Conservation (phyloP, 164 flowering plant species). For the Chloranthus sessilifolius region DNA sequence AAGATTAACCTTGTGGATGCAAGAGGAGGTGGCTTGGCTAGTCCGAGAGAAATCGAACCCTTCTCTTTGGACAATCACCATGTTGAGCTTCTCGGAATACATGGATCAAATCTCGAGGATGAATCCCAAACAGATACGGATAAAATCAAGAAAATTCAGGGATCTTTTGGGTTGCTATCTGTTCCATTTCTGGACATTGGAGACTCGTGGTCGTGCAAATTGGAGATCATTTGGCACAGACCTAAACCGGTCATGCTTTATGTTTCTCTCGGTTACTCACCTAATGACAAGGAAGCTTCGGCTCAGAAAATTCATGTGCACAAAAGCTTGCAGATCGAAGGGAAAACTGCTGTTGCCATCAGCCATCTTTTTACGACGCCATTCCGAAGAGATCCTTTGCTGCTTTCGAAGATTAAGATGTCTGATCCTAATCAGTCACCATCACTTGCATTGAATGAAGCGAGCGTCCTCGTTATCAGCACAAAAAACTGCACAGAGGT, state of each 20-base stretch:
- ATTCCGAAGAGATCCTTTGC: constrained; percentile 61
- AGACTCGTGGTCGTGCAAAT: constrained; percentile 79
- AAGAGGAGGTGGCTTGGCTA: constrained; percentile 75
- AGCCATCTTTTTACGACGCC: constrained; percentile 68
- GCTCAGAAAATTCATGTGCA: constrained; percentile 74
- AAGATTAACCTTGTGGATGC: constrained; percentile 94
- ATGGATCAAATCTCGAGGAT: constrained; percentile 40
- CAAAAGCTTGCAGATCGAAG: constrained; percentile 92
- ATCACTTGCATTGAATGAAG: constrained; percentile 55
- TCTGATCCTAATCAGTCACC: constrained; percentile 34
- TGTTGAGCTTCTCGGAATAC: constrained; percentile 77
- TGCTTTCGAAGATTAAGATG: constrained; percentile 53
- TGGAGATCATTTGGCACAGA: constrained; percentile 88
- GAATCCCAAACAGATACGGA: constrained; percentile 36
- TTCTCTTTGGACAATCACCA: constrained; percentile 62
- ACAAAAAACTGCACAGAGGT: constrained; percentile 78
- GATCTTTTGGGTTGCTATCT: constrained; percentile 84
- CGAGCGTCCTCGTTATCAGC: constrained; percentile 50
- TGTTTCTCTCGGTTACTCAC: constrained; percentile 78
- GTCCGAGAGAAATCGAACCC: constrained; percentile 82
- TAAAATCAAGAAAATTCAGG: constrained; percentile 60
- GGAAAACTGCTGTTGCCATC: constrained; percentile 54
- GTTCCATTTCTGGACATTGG: constrained; percentile 64
- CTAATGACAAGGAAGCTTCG: constrained; percentile 36
- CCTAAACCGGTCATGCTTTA: constrained; percentile 87